Percentiles rank a stretch among this genome's conserved stretches.
These are phyloP conservation scores for Bipolaris oryzae DNA, from an alignment of 2,329 filamentous ascomycete genomes.

Conservation along the genomic window DNA sequence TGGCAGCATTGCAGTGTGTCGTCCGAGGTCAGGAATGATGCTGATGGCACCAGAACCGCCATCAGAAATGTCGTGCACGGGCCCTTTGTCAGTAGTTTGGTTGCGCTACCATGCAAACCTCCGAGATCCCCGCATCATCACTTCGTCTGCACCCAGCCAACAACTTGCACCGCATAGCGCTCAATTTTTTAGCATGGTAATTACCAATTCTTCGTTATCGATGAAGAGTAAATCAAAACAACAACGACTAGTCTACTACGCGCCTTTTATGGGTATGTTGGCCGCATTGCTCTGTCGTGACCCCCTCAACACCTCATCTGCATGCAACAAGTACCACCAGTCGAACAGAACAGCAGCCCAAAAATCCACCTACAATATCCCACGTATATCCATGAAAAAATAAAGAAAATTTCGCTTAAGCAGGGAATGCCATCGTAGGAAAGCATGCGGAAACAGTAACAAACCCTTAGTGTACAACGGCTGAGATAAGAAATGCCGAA, in stretches of 20 bases:
- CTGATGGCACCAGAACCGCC: conserved; percentile 16
- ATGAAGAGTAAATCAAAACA: conserved; percentile 8
- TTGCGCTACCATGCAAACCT: conserved; percentile 9
- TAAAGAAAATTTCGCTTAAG: conserved; percentile 17
- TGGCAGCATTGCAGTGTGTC: conserved; percentile 53
- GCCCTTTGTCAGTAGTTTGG: neutral
- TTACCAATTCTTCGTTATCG: conserved; percentile 15
- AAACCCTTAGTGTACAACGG: conserved; percentile 9
- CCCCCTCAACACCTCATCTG: conserved; percentile 20
- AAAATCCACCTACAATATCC: neutral
- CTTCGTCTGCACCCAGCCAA: neutral
- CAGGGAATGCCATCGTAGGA: conserved; percentile 12
- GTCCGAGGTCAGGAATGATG: conserved; percentile 28
- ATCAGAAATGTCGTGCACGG: conserved; percentile 29
- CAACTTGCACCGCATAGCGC: neutral
- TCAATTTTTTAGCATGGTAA: conserved; percentile 1
- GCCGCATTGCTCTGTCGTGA: conserved; percentile 8
- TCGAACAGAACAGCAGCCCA: conserved; percentile 1
- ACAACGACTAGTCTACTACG: conserved; percentile 11
- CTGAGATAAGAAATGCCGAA: conserved; percentile 4
- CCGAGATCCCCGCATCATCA: conserved; percentile 20
- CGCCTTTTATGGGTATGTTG: conserved; percentile 31
- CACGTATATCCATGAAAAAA: neutral
- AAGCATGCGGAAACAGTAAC: neutral
- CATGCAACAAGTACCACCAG: conserved; percentile 17